Evolutionary conservation across 2,329 filamentous ascomycete genomes (phyloP).

Genomic region (Pseudonectria foliicola): DNA sequence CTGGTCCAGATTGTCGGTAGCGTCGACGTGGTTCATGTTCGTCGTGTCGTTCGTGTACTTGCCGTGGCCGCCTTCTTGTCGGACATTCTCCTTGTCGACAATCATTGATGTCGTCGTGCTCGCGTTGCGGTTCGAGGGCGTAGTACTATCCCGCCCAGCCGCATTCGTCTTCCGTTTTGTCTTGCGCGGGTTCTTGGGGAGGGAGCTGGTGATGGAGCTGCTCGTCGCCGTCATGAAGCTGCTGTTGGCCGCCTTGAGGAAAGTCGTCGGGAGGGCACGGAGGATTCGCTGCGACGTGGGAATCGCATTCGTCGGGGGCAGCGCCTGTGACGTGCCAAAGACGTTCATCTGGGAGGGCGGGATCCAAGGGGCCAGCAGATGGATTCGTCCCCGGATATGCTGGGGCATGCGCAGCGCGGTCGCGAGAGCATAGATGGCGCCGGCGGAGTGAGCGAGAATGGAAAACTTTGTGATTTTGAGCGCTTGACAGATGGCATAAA

Average conservation of each 20-base stretch:
- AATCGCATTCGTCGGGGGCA: slow-evolving; percentile 75
- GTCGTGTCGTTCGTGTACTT: slow-evolving; percentile 16
- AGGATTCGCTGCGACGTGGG: slow-evolving; percentile 89
- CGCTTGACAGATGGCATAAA: slow-evolving; percentile 86
- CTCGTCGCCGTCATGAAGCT: slow-evolving; percentile 91
- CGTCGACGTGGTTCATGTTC: slow-evolving; percentile 18
- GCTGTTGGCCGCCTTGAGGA: slow-evolving; percentile 90
- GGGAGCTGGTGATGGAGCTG: slow-evolving; percentile 71
- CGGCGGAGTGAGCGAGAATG: slow-evolving; percentile 89
- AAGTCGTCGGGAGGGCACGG: slow-evolving; percentile 78
- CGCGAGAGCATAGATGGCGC: slow-evolving; percentile 94
- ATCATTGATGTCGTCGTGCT: slow-evolving; percentile 22
- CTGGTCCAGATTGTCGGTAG: slow-evolving; percentile 44
- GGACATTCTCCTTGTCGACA: slow-evolving; percentile 45
- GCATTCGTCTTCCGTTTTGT: slow-evolving; percentile 50
- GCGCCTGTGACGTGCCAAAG: slow-evolving; percentile 63
- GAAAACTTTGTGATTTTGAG: slow-evolving; percentile 95
- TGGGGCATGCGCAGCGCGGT: slow-evolving; percentile 94
- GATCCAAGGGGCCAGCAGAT: slow-evolving; percentile 94
- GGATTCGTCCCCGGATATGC: slow-evolving; percentile 87
- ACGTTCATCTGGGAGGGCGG: slow-evolving; percentile 88
- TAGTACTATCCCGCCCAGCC: slow-evolving; percentile 30
- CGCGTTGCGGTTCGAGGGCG: slow-evolving; percentile 26
- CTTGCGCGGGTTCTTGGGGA: slow-evolving; percentile 59
- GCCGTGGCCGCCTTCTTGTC: slow-evolving; percentile 9